phyloP scores from a whole-genome alignment of 495 filamentous ascomycete genomes.

The Hypoxylon trugodes region DNA sequence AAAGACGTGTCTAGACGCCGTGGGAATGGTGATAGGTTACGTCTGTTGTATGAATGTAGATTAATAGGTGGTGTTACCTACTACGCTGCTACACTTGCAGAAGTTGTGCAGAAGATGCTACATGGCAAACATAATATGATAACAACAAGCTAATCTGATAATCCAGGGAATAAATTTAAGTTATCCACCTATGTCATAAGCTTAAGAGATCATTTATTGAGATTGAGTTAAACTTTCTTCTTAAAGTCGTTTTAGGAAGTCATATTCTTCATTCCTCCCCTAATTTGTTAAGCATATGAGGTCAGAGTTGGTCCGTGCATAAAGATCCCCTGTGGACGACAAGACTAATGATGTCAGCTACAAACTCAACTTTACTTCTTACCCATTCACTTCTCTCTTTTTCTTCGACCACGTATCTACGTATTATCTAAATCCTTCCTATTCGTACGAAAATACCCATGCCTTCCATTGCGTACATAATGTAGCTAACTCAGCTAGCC shows the following conservation, averaged over 20 bases:
- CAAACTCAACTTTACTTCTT: slow-evolving; percentile 15
- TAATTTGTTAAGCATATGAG: slow-evolving; percentile 11
- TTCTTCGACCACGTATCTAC: neutral
- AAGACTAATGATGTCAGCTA: slow-evolving; percentile 38
- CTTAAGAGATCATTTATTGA: no score
- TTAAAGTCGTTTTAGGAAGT: no score
- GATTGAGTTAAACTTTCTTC: no score
- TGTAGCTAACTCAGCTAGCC: neutral
- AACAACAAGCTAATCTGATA: no score
- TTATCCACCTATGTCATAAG: no score
- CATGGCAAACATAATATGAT: slow-evolving; percentile 6
- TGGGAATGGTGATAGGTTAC: slow-evolving; percentile 9
- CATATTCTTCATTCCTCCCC: neutral
- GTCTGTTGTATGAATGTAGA: slow-evolving; percentile 3
- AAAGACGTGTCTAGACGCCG: slow-evolving; percentile 21
- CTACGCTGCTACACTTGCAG: no score
- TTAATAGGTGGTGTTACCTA: no score
- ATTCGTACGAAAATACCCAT: neutral
- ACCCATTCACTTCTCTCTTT: neutral
- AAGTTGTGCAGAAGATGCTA: no score
- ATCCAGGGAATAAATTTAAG: no score
- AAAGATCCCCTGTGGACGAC: neutral
- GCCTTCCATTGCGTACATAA: neutral
- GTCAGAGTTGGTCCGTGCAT: slow-evolving; percentile 35
- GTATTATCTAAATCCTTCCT: neutral